Base-by-base conservation (phyloP, 108 stramenopile species). In the Conticribra weissflogii region DNA sequence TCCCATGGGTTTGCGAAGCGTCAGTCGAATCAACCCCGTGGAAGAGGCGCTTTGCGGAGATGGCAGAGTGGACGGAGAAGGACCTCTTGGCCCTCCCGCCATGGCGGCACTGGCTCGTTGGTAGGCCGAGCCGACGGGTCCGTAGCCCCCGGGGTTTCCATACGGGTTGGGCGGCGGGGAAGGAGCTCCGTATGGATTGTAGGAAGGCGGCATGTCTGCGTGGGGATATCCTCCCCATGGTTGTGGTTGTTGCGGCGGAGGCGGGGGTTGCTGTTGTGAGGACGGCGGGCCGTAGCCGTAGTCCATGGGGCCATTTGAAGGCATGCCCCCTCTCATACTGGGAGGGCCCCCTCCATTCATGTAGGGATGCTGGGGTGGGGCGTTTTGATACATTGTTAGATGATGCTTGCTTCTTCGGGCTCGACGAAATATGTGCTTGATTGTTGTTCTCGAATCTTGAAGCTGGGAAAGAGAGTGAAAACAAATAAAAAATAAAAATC, bases 1-100 rank as follows among this genome's bases (percentile, higher is more conserved):
- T 16, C 92, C 92, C 92, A 94, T 94, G 60, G 92, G 92, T 74
- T 94, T 94, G 34, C 86, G 81, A 0, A 94, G 78, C 14, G 88
- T 79, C 0, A 94, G 63, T 44, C 92, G 89, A 57, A 94, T 90
- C 52, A 94, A 80, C 16, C 66, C 66, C 0, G 75, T 65, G 15
- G 66, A 53, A 23, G 44, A 41, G 33, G 56, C 44, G 36, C 12
- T 41, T 41, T 5, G 36, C 36, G 54, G 27, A 17, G 55, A 17
- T 17, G 55, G 19, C 25, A 3, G 1, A 16, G 54, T 5, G 2
- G 21, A 14, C 18, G 57, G 57, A 31, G 30, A 31, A 58, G 29
- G 57, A 18, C 30, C 29, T 31, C 57, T 5, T 27, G 57, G 57
- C 57, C 25, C 29, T 3, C 54, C 23, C 15, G 54, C 55, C 36